phyloP scores from a whole-genome alignment of 768 basidiomycete species.

The Multifurca ochricompacta region DNA sequence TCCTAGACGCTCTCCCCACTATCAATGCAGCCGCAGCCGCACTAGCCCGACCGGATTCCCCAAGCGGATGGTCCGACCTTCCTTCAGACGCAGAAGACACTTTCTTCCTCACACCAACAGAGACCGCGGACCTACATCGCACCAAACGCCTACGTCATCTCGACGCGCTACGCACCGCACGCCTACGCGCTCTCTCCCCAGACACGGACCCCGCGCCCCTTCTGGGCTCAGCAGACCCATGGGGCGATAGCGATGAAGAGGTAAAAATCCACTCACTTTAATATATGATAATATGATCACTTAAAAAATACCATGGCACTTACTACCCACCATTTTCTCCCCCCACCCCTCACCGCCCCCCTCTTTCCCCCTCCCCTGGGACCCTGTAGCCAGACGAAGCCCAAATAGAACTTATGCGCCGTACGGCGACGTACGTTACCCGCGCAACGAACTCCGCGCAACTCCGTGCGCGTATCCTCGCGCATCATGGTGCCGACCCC shows the following conservation, averaged over 20 bases:
- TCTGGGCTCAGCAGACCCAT: conserved; percentile 39
- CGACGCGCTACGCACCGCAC: conserved; percentile 51
- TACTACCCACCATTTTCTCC: too few relatives aligned
- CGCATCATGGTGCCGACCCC: conserved; percentile 72
- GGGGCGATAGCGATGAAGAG: conserved; percentile 70
- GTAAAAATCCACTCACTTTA: conserved; percentile 28
- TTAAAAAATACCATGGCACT: too few relatives aligned
- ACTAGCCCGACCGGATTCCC: conserved; percentile 32
- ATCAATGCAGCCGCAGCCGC: conserved; percentile 10
- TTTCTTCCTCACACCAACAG: conserved; percentile 66
- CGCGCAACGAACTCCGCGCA: conserved; percentile 71
- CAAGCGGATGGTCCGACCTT: conserved; percentile 74
- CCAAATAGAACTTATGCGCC: conserved; percentile 59
- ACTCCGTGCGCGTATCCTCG: conserved; percentile 81
- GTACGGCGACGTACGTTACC: conserved; percentile 62
- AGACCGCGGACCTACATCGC: conserved; percentile 56
- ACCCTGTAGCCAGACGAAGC: conserved; percentile 45
- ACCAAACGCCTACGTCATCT: conserved; percentile 61
- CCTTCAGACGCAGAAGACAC: conserved; percentile 82
- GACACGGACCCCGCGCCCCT: conserved; percentile 22
- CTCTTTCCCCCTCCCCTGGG: not conserved
- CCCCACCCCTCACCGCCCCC: too few relatives aligned
- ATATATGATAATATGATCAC: not conserved
- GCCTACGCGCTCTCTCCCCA: conserved; percentile 50
- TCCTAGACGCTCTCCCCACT: conserved; percentile 47